Evolutionary conservation across 2,329 filamentous ascomycete genomes (phyloP), one percentile per base, ranked within the genome.

Genomic region (Aulographum hederae): DNA sequence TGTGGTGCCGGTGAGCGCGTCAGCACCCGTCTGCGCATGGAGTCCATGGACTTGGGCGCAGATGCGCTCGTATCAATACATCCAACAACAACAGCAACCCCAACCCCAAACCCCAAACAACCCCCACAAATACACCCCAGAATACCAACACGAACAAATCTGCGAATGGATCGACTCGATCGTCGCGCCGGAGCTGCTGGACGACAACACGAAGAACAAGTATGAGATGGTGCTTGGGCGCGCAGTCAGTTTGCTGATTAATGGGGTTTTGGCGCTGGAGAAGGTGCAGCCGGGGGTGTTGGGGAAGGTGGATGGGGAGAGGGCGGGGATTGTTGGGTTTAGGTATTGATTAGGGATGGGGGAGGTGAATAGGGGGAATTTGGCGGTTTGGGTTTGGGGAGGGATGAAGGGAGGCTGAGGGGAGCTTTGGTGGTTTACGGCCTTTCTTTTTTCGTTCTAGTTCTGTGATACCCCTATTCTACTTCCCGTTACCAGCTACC

Each of bases 261-360:
- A 54, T 39, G 51, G 51, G 4, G 52, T 46, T 26, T 33, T 53
- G 37, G 26, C 47, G 27, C 43, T 46, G 23, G 45, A 38, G 34
- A 36, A 38, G 42, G 35, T 34, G n/a, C 42, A 38, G 28, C 41
- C 37, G 29, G 39, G 42, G 6, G 35, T 49, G 32, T 17, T 49
- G 28, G 50, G 43, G 18, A 47, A 46, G 34, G 26, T 54, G 23
- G 52, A 55, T 44, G 37, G 45, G 20, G 49, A 48, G 34, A 37
- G 51, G 32, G 46, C 50, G 32, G 51, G 52, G 18, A 45, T 56
- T 33, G 48, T 47, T 4, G 47, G 49, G 42, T 50, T 55, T 31
- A 46, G 52, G 35, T 56, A 53, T 43, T 54, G 38, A 34, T 5
- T n/a, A n/a, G n/a, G 26, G 18, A 20, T 6, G n/a, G 8, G 11